Evolutionary conservation across 305 asterid genomes (phyloP).

Genomic region (Plantago rigida): DNA sequence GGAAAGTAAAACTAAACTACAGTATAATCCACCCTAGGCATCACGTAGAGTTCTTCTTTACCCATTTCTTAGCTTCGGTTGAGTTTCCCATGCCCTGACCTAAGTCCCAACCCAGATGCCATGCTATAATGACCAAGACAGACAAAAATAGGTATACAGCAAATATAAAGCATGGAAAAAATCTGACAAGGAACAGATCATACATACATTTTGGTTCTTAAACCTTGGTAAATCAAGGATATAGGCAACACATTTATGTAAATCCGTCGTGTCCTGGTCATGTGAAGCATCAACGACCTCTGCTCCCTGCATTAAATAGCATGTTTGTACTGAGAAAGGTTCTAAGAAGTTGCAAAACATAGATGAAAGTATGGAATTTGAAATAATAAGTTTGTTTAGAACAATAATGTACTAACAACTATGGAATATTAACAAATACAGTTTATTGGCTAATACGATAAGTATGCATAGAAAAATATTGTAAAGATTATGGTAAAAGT

Average conservation of each 20-base stretch:
- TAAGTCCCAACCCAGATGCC: background rate
- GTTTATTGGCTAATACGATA: no score
- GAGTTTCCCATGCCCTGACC: background rate
- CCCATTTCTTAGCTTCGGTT: background rate
- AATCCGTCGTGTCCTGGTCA: conserved; percentile 86
- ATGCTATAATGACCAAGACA: conserved; percentile 3
- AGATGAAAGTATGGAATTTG: background rate
- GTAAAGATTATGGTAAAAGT: background rate
- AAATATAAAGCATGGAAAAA: conserved; percentile 1
- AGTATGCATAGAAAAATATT: background rate
- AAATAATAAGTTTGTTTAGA: conserved; percentile 11
- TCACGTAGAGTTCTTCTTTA: background rate
- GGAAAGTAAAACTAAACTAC: background rate
- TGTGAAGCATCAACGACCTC: conserved; percentile 55
- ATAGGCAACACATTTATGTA: conserved; percentile 71
- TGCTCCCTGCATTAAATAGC: conserved; percentile 60
- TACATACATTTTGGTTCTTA: conserved; percentile 50
- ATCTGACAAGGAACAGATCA: conserved; percentile 11
- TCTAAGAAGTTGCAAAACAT: conserved; percentile 15
- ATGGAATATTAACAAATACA: no score
- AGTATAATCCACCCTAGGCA: background rate
- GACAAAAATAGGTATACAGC: conserved; percentile 9
- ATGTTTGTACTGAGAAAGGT: conserved; percentile 17
- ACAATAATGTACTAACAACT: background rate
- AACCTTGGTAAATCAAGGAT: conserved; percentile 39